Evolutionary conservation across 495 filamentous ascomycete species (phyloP).

Genomic region (Trichoderma asperelloides): DNA sequence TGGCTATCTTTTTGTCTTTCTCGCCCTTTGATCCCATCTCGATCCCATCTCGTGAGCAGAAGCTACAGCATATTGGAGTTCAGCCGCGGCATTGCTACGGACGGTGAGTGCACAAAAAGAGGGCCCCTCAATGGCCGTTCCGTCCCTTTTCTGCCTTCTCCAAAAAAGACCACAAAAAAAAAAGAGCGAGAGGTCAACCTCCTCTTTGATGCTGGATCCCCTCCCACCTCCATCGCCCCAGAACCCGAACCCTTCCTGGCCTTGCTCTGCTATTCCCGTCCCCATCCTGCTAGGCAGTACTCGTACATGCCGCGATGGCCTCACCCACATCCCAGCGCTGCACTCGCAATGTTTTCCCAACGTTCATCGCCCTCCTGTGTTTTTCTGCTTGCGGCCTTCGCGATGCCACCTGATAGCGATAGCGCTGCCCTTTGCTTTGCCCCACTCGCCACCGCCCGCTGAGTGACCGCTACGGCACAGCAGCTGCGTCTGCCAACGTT

Average conservation of each 20-base stretch:
- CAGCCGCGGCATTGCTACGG: background rate
- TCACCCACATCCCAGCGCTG: background rate
- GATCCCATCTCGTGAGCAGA: background rate
- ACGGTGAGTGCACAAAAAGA: conserved; percentile 3
- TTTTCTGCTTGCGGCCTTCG: conserved; percentile 1
- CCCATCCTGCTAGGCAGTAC: background rate
- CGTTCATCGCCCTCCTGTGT: background rate
- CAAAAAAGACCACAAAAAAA: conserved; percentile 7
- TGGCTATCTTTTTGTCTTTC: background rate
- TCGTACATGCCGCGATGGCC: background rate
- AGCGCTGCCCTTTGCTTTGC: background rate
- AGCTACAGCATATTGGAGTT: background rate
- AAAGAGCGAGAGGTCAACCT: background rate
- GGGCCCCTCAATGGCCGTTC: conserved; percentile 2
- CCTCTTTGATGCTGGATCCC: background rate
- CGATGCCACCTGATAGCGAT: conserved; percentile 2
- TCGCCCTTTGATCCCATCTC: background rate
- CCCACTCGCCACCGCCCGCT: background rate
- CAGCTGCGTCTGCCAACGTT: background rate
- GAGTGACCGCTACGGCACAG: background rate
- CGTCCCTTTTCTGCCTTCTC: background rate
- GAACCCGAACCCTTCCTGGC: background rate
- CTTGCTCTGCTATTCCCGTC: background rate
- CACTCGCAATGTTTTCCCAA: background rate
- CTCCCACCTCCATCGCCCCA: background rate